These are phyloP conservation scores for Rhodomyrtus psidioides DNA, from an alignment of 441 rosid species.

Conservation along the genomic window DNA sequence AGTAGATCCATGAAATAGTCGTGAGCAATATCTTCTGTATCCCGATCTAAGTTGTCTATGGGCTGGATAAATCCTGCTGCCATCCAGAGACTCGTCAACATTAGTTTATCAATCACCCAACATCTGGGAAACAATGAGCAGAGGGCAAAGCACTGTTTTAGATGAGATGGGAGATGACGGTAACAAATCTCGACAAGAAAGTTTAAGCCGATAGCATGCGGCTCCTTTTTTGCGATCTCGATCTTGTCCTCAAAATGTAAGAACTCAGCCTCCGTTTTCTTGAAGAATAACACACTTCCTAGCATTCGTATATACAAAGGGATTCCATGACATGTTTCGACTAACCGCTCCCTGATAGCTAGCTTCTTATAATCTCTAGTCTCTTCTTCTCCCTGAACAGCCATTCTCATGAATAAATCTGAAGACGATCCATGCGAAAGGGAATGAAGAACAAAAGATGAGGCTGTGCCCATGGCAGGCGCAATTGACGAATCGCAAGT, in stretches of 20 bases:
- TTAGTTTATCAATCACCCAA: background rate
- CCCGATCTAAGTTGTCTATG: background rate
- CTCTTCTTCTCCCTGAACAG: background rate
- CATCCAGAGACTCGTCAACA: background rate
- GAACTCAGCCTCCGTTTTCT: background rate
- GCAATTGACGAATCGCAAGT: rapidly evolving
- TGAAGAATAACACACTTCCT: background rate
- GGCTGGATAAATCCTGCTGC: background rate
- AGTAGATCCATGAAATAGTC: background rate
- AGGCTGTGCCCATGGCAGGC: rapidly evolving
- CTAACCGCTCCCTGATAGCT: background rate
- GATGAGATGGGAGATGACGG: background rate
- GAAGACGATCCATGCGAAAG: rapidly evolving
- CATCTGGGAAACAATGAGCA: background rate
- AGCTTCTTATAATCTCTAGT: background rate
- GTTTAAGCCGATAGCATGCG: no score
- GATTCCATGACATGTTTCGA: rapidly evolving
- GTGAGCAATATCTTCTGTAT: background rate
- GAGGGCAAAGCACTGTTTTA: background rate
- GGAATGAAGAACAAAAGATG: rapidly evolving
- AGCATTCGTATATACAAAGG: background rate
- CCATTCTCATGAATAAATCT: background rate
- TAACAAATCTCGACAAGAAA: background rate
- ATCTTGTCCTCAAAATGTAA: rapidly evolving
- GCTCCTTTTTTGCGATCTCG: rapidly evolving